These are phyloP conservation scores for Suhomyces emberorum DNA, from an alignment of 805 yeast genomes.

Conservation along the genomic window DNA sequence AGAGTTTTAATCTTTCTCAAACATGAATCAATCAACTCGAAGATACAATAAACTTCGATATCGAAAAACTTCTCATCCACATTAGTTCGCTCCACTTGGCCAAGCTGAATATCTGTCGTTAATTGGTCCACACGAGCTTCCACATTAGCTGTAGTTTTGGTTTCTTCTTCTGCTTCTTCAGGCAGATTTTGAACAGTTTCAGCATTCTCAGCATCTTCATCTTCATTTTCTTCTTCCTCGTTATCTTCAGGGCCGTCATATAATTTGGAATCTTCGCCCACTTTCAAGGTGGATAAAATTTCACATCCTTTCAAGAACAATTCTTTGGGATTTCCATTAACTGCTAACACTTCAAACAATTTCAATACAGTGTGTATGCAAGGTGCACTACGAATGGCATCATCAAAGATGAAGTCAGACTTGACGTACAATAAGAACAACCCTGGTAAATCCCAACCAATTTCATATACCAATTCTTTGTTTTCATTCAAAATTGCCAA, in stretches of 20 bases:
- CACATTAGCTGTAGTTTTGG: slow-evolving; percentile 3
- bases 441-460: slow-evolving; percentile 92
- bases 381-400: slow-evolving; percentile 35
- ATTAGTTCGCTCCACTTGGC: neutral
- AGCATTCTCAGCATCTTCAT: slow-evolving; percentile 8
- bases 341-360: slow-evolving; percentile 62
- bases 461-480: slow-evolving; percentile 53
- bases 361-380: slow-evolving; percentile 38
- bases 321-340: slow-evolving; percentile 77
- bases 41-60: slow-evolving; percentile 59
- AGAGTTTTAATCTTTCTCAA: slow-evolving; percentile 61
- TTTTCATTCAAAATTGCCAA: slow-evolving; percentile 41
- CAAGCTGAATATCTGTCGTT: too few relatives aligned
- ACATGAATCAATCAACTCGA: slow-evolving; percentile 61
- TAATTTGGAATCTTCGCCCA: slow-evolving; percentile 4
- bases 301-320: slow-evolving; percentile 70
- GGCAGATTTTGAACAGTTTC: too few relatives aligned
- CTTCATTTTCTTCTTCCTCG: slow-evolving; percentile 6
- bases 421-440: slow-evolving; percentile 56
- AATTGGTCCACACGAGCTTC: neutral
- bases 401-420: slow-evolving; percentile 24
- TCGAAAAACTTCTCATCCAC: slow-evolving; percentile 37
- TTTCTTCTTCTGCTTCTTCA: slow-evolving; percentile 10
- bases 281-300: slow-evolving; percentile 36
- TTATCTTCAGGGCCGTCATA: slow-evolving; percentile 9